Evolutionary conservation across 1,139 yeast genomes (phyloP).

Genomic region (Blastobotrys apis): DNA sequence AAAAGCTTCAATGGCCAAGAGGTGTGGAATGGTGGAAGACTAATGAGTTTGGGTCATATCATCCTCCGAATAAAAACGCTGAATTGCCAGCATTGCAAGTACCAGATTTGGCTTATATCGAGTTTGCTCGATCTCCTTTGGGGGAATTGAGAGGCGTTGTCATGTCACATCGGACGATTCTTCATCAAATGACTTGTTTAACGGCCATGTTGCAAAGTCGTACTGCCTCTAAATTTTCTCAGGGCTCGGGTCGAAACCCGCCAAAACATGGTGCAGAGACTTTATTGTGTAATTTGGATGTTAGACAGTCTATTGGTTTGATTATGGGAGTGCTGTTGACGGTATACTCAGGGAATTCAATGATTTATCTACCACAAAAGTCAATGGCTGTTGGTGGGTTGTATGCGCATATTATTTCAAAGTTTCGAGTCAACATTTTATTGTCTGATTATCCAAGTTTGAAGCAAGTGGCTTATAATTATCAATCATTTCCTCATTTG

Average conservation of each 20-base stretch:
- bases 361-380: constrained; percentile 74
- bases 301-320: constrained; percentile 82
- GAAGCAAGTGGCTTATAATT: constrained; percentile 88
- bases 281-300: constrained; percentile 72
- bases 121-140: constrained; percentile 82
- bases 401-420: constrained; percentile 75
- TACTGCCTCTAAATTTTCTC: constrained; percentile 42
- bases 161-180: constrained; percentile 78
- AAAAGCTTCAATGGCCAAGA: constrained; percentile 51
- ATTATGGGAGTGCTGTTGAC: constrained; percentile 77
- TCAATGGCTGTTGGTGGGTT: constrained; percentile 81
- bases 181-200: constrained; percentile 81
- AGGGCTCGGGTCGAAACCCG: constrained; percentile 8
- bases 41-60: constrained; percentile 75
- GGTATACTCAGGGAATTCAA: constrained; percentile 76
- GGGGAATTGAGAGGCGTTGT: constrained; percentile 95
- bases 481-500: constrained; percentile 82
- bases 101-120: constrained; percentile 87
- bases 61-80: constrained; percentile 52
- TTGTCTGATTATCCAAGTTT: constrained; percentile 87
- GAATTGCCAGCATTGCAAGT: constrained; percentile 64
- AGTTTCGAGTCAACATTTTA: constrained; percentile 64
- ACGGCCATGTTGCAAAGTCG: constrained; percentile 51
- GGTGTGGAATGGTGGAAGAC: constrained; percentile 77
- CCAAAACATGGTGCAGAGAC: constrained; percentile 18